Evolutionary conservation across 495 filamentous ascomycete species (phyloP).

Genomic region (Penicillium diatomitis): DNA sequence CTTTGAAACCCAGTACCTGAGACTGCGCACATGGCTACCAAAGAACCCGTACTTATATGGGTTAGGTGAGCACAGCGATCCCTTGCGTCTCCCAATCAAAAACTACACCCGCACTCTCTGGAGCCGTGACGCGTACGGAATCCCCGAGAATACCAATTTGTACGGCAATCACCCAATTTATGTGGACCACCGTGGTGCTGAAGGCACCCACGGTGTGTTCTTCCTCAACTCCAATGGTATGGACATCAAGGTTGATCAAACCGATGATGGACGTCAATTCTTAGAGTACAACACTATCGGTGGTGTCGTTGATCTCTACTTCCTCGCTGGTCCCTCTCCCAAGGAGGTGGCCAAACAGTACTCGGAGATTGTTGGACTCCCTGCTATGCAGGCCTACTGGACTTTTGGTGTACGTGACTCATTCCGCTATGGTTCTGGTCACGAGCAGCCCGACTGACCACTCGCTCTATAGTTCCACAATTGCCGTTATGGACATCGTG

Average conservation of each 20-base stretch:
- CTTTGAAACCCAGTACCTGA: constrained; percentile 73
- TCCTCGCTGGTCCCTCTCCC: constrained; percentile 64
- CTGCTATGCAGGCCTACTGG: constrained; percentile 82
- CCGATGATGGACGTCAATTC: constrained; percentile 52
- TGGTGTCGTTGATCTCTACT: constrained; percentile 79
- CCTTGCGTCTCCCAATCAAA: constrained; percentile 58
- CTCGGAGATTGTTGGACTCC: constrained; percentile 54
- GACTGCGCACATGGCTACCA: constrained; percentile 60
- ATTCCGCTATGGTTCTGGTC: not conserved
- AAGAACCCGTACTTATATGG: constrained; percentile 65
- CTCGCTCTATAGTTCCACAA: constrained; percentile 52
- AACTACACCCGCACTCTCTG: constrained; percentile 76
- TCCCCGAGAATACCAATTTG: constrained; percentile 61
- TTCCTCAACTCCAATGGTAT: constrained; percentile 78
- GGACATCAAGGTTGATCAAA: constrained; percentile 74
- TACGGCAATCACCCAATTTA: constrained; percentile 84
- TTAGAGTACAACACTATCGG: constrained; percentile 80
- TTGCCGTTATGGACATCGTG: constrained; percentile 72
- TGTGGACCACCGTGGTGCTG: constrained; percentile 59
- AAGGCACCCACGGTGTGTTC: constrained; percentile 74
- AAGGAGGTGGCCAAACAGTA: constrained; percentile 69
- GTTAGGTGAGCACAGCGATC: constrained; percentile 70
- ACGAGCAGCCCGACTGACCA: not conserved
- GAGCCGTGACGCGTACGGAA: constrained; percentile 63
- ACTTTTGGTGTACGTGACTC: constrained; percentile 48